Base-by-base conservation (phyloP, 805 yeast genomes). In the Spathaspora boniae region DNA sequence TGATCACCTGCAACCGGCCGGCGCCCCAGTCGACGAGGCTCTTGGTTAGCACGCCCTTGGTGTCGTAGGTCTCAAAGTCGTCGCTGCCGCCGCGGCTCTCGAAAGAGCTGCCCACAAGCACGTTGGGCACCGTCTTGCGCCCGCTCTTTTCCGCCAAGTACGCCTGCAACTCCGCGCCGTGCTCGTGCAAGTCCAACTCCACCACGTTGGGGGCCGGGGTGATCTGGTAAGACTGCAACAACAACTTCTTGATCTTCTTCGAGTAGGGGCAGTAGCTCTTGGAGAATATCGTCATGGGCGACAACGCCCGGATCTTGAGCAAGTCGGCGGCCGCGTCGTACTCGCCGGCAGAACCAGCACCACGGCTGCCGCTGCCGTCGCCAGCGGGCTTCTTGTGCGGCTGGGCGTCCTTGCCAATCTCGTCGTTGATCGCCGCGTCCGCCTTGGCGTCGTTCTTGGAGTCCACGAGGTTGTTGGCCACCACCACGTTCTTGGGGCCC, bases 81-180 rank as follows among this genome's bases (percentile, higher is more conserved):
- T 87, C 96, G 26, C 78, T 77, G 3, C 98, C 98, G 26, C 98
- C 98, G 45, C 84, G 72, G 31, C 91, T 80, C 34, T 53, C 53
- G 26, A 44, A 48, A 17, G 72, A 56, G 6, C 84, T 82, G 37
- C 80, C 82, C 36, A 91, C 74, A 36, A 86, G 68, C 15, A 93
- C 74, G 54, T 93, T 93, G 17, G 98, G 98, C 9, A 93, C 98
- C 0, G 98, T 91, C 19, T 62, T 62, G 47, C 96, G 78, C 5
- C 93, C 94, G 4, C 95, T 78, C 38, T 72, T 58, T 33, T 70
- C 65, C 12, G 71, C 82, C 34, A 93, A 70, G 57, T 82, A 82
- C 12, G 67, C 74, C 60, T 89, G 97, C 41, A 93, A 69, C 42
- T 74, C 82, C 3, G 63, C 56, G 2, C 97, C 97, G 54, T 86